Evolutionary conservation across 192 early-diverging fungal species (phyloP).

Genomic region (Spizellomyces sp.): DNA sequence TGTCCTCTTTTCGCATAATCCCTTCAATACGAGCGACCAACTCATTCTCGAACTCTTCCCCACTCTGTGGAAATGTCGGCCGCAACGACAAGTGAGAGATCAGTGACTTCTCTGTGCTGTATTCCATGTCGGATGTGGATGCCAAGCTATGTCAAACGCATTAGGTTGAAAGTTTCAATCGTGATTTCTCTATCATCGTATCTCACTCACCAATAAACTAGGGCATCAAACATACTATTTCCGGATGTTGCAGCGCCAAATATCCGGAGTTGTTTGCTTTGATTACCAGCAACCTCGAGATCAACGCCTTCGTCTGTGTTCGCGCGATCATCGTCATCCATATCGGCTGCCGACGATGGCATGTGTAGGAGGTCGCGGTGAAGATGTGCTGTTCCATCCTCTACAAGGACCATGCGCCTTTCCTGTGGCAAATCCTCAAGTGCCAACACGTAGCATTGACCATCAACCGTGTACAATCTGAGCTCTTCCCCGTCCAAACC

Average conservation of each 20-base stretch:
- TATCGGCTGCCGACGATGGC: background rate
- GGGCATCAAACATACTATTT: slow-evolving; percentile 17
- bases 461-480: slow-evolving; percentile 18
- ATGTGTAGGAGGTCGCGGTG: background rate
- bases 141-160: background rate
- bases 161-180: background rate
- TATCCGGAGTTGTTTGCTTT: slow-evolving; percentile 9
- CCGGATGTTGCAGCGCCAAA: slow-evolving; percentile 23
- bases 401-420: background rate
- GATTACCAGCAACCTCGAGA: background rate
- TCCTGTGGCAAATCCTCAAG: background rate
- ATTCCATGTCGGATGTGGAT: slow-evolving; percentile 8
- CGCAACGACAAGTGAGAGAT: slow-evolving; percentile 13
- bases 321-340: background rate
- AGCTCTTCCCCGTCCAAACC: slow-evolving; percentile 22
- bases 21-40: background rate
- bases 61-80: background rate
- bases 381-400: slow-evolving; percentile 15
- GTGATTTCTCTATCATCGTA: background rate
- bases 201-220: slow-evolving; percentile 16
- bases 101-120: slow-evolving; percentile 7
- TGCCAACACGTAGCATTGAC: slow-evolving; percentile 14
- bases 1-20: background rate
- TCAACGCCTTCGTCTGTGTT: slow-evolving; percentile 8
- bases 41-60: slow-evolving; percentile 8